Base-by-base conservation (phyloP, 345 rosid genomes). In the Mercurialis annua region DNA sequence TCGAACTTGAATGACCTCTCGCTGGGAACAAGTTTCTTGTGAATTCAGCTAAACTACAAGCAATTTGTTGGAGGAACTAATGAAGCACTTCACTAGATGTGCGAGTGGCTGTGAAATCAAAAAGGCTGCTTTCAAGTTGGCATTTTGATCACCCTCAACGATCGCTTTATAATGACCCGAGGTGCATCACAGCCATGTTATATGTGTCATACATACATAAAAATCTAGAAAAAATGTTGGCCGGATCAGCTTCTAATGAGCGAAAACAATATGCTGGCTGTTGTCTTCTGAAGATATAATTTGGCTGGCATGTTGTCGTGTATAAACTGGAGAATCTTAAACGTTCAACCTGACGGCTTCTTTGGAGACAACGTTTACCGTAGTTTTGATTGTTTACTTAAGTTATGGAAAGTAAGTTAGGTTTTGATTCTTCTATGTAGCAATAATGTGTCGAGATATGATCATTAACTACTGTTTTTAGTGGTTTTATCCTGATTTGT, bases 1-100 rank as follows among this genome's bases (percentile, higher is more conserved):
- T 70, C 91, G 11, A 89, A 87, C 75, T 74, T 91, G 73, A 89
- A 86, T 60, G 93, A 94, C 54, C 92, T 94, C 64, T 72, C 91
- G n/a, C 71, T 85, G 3, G 97, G 93, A 55, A 91, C 92, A 56
- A 86, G 97, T 79, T 94, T 91, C 90, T 76, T 91, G 78, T 93
- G 87, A 92, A 36, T 31, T 62, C 64, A 43, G 47, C 29, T 54
- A 36, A 34, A 27, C 15, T 44, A 47, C 57, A 59, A 12, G 34
- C 65, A 68, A 60, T 26, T 60, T 48, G 24, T 42, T 42, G 34
- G 34, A 23, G 30, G 34, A 17, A 6, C 26, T 20, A 38, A 20
- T 58, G 4, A 30, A 23, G 31, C 17, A 4, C 26, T 9, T n/a
- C 10, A 58, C 20, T 8, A 20, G 48, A 23, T 18, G 31, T 40